Evolutionary conservation across 1,284 basidiomycete species (phyloP), one percentile per base, ranked within the genome.

Genomic region (Ganoderma resinaceum): DNA sequence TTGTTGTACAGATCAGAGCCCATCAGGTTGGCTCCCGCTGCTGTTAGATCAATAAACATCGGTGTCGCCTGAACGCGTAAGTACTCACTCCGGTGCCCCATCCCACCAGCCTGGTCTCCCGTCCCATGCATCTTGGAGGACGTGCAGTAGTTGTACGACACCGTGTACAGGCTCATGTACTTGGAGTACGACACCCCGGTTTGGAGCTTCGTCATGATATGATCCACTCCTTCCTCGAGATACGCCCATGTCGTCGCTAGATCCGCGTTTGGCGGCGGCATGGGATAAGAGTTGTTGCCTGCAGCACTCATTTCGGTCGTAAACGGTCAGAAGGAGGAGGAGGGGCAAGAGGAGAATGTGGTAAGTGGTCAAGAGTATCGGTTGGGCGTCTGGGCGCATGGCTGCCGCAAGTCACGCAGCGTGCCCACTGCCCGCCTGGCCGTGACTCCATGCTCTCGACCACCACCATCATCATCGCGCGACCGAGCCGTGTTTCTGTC

Each of bases 111-210:
- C 58, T 72, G 69, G 38, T 91, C 89, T 52, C 85, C 78, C 55
- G 84, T 84, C 57, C 85, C 87, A 73, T 91, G 90, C 89, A 95
- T 93, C 77, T 93, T 91, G n/a, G 91, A 93, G 31, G 91, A 93
- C 29, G 95, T 98, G 80, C 97, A 98, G 79, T 97, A 98, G 83
- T 99, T 97, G 87, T 99, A 98, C 11, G 95, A 94, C 53, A 95
- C 93, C 65, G 95, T 96, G 81, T 98, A 98, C 65, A 97, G 87
- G 76, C 91, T 89, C 85, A 97, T 97, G 82, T 98, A 98, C 78
- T 94, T 95, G 67, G 90, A 89, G 82, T 96, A 97, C 35, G 94
- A 94, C 78, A 99, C 93, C 69, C 96, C 96, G 20, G 91, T 88
- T 74, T 95, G 91, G 46, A 95, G 87, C 77, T 93, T 88, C 69